These are phyloP conservation scores for Candida morakotiae DNA, from an alignment of 805 yeast species.

Conservation along the genomic window DNA sequence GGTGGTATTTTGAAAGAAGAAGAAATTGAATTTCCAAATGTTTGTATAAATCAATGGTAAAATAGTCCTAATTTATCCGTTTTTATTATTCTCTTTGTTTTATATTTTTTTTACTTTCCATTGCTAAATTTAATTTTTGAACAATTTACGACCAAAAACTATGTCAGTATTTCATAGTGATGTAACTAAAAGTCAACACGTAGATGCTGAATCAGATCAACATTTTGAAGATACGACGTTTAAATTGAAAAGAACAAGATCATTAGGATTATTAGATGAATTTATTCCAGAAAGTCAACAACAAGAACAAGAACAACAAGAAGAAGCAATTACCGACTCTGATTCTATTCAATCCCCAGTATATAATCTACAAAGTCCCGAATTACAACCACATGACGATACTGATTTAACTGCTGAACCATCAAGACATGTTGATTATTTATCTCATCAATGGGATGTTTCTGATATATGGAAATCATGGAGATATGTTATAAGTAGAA, in stretches of 20 bases:
- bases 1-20: conserved; percentile 38
- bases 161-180: conserved; percentile 47
- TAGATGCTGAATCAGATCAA: conserved; percentile 67
- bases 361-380: conserved; percentile 8
- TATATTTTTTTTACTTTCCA: not conserved
- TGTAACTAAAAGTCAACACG: conserved; percentile 60
- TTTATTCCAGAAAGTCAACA: conserved; percentile 37
- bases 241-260: conserved; percentile 74
- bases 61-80: not conserved
- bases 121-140: not conserved
- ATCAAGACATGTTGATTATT: conserved; percentile 86
- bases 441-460: conserved; percentile 95
- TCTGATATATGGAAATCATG: conserved; percentile 90
- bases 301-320: conserved; percentile 3
- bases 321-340: not conserved
- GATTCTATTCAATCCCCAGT: conserved; percentile 6
- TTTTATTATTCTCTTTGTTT: not conserved
- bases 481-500: conserved; percentile 82
- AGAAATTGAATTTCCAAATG: conserved; percentile 42
- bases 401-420: conserved; percentile 77
- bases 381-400: conserved; percentile 71
- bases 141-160: not conserved
- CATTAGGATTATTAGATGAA: conserved; percentile 76
- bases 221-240: conserved; percentile 70
- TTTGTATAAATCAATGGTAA: conserved; percentile 26